These are phyloP conservation scores for Rubroboletus satanas DNA, from an alignment of 768 basidiomycete species.

Conservation along the genomic window DNA sequence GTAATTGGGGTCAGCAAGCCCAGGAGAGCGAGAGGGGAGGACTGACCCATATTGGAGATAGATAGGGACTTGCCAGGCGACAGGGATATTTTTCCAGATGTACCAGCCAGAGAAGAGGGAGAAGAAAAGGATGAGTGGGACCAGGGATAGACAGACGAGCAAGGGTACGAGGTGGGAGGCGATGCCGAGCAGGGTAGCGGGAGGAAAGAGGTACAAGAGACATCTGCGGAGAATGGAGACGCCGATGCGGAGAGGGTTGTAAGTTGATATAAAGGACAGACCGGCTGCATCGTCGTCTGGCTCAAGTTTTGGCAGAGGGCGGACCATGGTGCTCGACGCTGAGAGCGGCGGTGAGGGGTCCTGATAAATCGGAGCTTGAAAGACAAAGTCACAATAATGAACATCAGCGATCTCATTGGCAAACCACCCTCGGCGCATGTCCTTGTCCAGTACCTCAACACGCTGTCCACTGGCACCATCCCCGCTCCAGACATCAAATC, in stretches of 20 bases:
- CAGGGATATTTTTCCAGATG: constrained; percentile 70
- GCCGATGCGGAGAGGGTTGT: constrained; percentile 8
- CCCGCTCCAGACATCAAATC: constrained; percentile 62
- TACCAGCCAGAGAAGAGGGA: constrained; percentile 67
- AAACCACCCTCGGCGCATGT: constrained; percentile 44
- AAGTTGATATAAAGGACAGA: background rate
- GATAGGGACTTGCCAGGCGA: constrained; percentile 64
- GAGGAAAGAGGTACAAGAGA: constrained; percentile 10
- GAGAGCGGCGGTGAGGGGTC: constrained; percentile 4
- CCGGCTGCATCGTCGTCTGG: constrained; percentile 10
- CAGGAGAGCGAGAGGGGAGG: background rate
- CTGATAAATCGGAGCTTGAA: constrained; percentile 23
- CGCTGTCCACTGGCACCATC: constrained; percentile 27
- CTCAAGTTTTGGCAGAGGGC: constrained; percentile 19
- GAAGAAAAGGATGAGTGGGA: constrained; percentile 59
- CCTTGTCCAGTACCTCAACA: constrained; percentile 42
- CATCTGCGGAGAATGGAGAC: constrained; percentile 1
- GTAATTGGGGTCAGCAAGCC: constrained; percentile 3
- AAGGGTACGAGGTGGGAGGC: constrained; percentile 66
- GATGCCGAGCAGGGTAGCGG: constrained; percentile 26
- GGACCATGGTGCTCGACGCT: constrained; percentile 19
- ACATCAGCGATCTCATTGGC: constrained; percentile 44
- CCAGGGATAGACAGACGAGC: constrained; percentile 52
- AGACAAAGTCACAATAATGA: constrained; percentile 9
- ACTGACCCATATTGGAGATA: constrained; percentile 80